Base-by-base conservation (phyloP, 495 filamentous ascomycete genomes). In the Penicillium steckii region DNA sequence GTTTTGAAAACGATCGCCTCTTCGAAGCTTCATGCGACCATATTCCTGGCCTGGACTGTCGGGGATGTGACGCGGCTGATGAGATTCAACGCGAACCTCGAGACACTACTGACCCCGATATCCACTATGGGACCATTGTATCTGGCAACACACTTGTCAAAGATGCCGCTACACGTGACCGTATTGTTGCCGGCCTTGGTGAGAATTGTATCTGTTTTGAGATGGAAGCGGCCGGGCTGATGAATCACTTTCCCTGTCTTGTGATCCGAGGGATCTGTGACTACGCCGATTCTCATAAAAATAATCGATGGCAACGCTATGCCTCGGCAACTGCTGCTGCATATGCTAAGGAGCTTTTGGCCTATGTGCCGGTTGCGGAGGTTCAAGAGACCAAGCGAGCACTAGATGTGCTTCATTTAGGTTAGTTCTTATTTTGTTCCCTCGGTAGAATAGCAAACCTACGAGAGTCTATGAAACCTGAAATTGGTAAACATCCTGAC, bases 211-310 rank as follows among this genome's bases (percentile, higher is more conserved):
- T n/a, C n/a, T n/a, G n/a, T n/a, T n/a, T n/a, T n/a, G n/a, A n/a
- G n/a, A n/a, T n/a, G n/a, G n/a, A n/a, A n/a, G n/a, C n/a, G n/a
- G n/a, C 70, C 10, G 72, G 72, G 0, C 23, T 75, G 25, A 71
- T 65, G 63, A 52, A 68, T 38, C 33, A 59, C n/a, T 65, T 71
- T 29, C 65, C 52, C 18, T 71, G 66, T 49, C 51, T 71, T 29
- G 66, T 72, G 8, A 66, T 74, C 7, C 57, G 66, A 48, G 71
- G 71, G 0, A 64, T 73, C 15, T 68, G 64, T 37, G 66, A 75
- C 46, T 75, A 73, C 44, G 51, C 66, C 1, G 72, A 75, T 48
- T 64, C 57, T 25, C 66, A 68, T 35, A 75, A 70, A 53, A 69
- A 71, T 32, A 40, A 62, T 23, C 19, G 35, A 21, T 73, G 66